Conservation (phyloP, 495 filamentous ascomycete genomes). For the Penicillium canariense region DNA sequence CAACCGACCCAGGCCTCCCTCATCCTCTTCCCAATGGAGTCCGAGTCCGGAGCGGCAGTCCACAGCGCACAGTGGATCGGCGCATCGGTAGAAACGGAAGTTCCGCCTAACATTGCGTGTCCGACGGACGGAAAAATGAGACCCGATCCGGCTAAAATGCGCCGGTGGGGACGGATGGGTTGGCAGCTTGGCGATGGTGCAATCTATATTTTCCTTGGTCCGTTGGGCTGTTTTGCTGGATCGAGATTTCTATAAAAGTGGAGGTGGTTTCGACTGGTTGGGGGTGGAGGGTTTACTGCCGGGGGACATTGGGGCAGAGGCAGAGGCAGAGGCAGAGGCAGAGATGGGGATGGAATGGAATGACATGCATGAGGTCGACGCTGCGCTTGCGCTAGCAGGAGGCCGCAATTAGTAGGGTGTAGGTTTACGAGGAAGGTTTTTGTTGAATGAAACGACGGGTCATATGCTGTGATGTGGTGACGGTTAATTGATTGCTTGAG, state of each 20-base stretch:
- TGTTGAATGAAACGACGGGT: no score
- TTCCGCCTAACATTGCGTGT: constrained; percentile 14
- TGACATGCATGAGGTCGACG: no score
- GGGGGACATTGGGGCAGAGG: no score
- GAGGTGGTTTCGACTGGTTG: no score
- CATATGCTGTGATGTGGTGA: no score
- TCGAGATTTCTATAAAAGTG: background rate
- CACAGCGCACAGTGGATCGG: background rate
- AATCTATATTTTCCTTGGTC: background rate
- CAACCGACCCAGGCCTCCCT: background rate
- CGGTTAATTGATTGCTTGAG: no score
- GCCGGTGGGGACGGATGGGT: background rate
- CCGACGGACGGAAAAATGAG: constrained; percentile 3
- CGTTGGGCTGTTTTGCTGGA: background rate
- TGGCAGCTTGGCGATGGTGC: background rate
- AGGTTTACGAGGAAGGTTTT: no score
- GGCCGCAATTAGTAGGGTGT: no score
- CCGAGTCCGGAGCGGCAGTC: background rate
- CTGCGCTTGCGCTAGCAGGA: no score
- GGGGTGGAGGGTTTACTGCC: no score
- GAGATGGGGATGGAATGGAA: no score
- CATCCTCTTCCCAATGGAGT: background rate
- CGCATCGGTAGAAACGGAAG: constrained; percentile 22
- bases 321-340: no score
- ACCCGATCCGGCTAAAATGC: constrained; percentile 2